A percentile compares a stretch with the other conserved stretches of the same genome.
Conservation (phyloP, 139 green algal genomes). For the Coelastrella sp. region DNA sequence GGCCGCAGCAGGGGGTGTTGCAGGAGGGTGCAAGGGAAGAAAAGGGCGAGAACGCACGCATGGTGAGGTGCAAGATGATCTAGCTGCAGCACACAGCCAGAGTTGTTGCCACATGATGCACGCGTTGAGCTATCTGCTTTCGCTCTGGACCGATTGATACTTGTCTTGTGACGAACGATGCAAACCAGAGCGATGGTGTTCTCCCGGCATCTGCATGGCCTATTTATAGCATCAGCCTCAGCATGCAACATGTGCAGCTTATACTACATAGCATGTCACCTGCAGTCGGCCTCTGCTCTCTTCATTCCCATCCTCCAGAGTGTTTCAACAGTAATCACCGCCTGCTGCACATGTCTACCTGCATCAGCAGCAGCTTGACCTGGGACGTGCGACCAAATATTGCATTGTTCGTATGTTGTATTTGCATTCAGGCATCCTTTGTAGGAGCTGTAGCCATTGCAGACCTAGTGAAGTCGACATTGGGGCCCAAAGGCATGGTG, state of each 20-base stretch:
- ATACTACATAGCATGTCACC: too few relatives aligned
- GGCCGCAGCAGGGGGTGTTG: conserved; percentile 54
- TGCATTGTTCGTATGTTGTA: background rate
- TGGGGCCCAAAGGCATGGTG: conserved; percentile 99
- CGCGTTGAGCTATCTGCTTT: background rate
- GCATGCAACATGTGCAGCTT: too few relatives aligned
- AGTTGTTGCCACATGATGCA: background rate
- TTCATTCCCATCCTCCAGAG: too few relatives aligned
- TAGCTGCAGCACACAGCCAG: background rate
- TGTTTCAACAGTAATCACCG: too few relatives aligned
- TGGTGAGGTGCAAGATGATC: conserved; percentile 74
- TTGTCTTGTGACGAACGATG: too few relatives aligned
- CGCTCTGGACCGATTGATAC: too few relatives aligned
- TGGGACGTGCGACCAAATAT: background rate
- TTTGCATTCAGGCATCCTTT: conserved; percentile 87
- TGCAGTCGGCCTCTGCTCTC: too few relatives aligned
- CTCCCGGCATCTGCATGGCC: too few relatives aligned
- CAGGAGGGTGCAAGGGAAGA: conserved; percentile 89
- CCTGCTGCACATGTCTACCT: too few relatives aligned
- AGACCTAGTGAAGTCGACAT: conserved; percentile 98
- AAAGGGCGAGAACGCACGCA: conserved; percentile 93
- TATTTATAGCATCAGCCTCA: too few relatives aligned
- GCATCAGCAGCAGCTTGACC: background rate
- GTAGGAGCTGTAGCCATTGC: conserved; percentile 98
- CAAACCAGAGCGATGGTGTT: too few relatives aligned